phyloP scores from a whole-genome alignment of 1,284 basidiomycete genomes.

The Cystobasidiaceae sp. region DNA sequence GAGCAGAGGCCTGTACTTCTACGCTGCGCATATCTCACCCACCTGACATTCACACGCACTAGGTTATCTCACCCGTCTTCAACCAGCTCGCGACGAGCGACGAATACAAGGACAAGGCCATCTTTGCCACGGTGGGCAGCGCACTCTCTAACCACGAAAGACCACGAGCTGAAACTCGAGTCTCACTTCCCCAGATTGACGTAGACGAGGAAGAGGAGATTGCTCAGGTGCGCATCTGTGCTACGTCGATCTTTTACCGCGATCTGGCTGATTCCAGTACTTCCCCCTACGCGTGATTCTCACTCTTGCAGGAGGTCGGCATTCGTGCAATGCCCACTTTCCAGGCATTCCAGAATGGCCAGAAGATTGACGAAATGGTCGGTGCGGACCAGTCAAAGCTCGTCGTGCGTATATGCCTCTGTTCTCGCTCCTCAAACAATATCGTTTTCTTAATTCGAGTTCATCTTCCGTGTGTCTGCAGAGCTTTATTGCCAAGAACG shows the following conservation, averaged over 20 bases:
- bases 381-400: conserved; percentile 30
- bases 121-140: conserved; percentile 2
- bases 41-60: neutral
- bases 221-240: neutral
- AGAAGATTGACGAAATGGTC: conserved; percentile 15
- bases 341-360: conserved; percentile 63
- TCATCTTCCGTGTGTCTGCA: neutral
- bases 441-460: neutral
- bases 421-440: too few species aligned
- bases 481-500: conserved; percentile 27
- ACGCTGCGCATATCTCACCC: too few species aligned
- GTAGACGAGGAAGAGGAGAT: conserved; percentile 29
- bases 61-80: conserved; percentile 32
- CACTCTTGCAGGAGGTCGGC: conserved; percentile 56
- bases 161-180: too few species aligned
- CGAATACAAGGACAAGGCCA: conserved; percentile 27
- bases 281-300: conserved; percentile 50
- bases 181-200: conserved; percentile 20
- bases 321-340: conserved; percentile 80
- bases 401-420: neutral
- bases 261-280: too few species aligned
- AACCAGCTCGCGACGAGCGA: conserved; percentile 24
- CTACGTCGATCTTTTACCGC: too few species aligned
- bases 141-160: neutral
- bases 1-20: neutral